Base-by-base conservation (phyloP, 1,284 basidiomycete genomes). In the Apiotrichum porosum region DNA sequence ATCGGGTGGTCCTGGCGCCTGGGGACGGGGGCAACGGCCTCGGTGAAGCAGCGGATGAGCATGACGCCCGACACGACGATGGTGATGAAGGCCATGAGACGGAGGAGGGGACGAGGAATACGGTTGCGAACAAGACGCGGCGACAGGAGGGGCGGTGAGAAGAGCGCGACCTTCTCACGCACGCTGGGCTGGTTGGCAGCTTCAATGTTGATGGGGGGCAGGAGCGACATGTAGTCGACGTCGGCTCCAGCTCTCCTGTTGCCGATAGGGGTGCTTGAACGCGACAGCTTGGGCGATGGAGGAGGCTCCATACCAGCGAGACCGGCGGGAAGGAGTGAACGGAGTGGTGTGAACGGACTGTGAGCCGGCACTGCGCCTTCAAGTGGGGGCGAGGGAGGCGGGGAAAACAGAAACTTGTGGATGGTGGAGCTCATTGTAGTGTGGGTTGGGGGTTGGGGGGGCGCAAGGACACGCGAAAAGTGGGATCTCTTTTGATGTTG, bases 351-450 rank as follows among this genome's bases (percentile, higher is more conserved):
- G 41, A 59, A 42, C 10, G 52, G 47, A 15, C 45, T 38, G n/a
- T 53, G 42, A 1, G 30, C 37, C 14, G 28, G 4, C 32, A 33
- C 41, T 10, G 14, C 26, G 12, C 30, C 19, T 9, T 38, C 35
- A 23, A 40, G 36, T 37, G 65, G 59, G 0, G 71, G 66, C 0
- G 68, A 71, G 5, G 64, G 47, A 8, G 71, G 65, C 19, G 71
- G 69, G 4, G 71, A 73, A 60, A 71, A 71, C 26, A 72, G 63
- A 51, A 59, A 68, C 24, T 54, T 56, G 60, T 71, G 68, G 40
- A 73, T 61, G 9, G 68, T 65, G 4, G 68, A 71, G 2, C 64
- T 52, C 71, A 73, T 73, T 14, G 30, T 41, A 19, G 35, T 17
- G 8, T 5, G 6, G n/a, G 33, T 18, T 12, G 30, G 12, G 30